phyloP scores from a whole-genome alignment of 805 yeast genomes.

The Phaffomyces opuntiae region DNA sequence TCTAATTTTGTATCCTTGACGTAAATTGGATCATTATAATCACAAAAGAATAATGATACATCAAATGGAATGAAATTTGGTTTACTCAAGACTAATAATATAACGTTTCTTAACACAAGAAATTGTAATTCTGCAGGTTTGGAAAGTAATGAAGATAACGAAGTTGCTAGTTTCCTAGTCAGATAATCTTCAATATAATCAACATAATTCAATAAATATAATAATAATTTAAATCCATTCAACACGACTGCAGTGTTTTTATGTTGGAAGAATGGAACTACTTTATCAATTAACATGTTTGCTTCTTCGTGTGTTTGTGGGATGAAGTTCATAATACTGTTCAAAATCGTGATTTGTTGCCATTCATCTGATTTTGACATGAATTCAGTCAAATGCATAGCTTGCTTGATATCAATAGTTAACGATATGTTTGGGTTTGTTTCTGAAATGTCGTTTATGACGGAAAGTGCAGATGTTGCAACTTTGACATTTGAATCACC shows the following conservation, averaged over 20 bases:
- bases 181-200: constrained; percentile 46
- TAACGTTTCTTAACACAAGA: constrained; percentile 72
- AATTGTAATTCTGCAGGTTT: constrained; percentile 83
- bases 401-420: constrained; percentile 44
- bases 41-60: constrained; percentile 76
- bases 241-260: constrained; percentile 76
- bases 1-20: constrained; percentile 88
- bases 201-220: constrained; percentile 70
- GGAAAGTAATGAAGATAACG: constrained; percentile 59
- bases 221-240: constrained; percentile 64
- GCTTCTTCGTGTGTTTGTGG: constrained; percentile 71
- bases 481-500: constrained; percentile 54
- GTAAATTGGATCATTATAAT: constrained; percentile 78
- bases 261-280: constrained; percentile 69
- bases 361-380: constrained; percentile 38
- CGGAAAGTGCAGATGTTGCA: constrained; percentile 65
- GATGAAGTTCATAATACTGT: constrained; percentile 57
- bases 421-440: constrained; percentile 41
- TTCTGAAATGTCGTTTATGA: constrained; percentile 60
- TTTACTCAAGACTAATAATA: constrained; percentile 60
- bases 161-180: constrained; percentile 58
- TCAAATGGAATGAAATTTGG: constrained; percentile 56
- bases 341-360: constrained; percentile 64
- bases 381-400: constrained; percentile 33
- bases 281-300: constrained; percentile 50